Conservation (phyloP, 1,139 yeast genomes). For the Scheffersomyces illinoinensis region DNA sequence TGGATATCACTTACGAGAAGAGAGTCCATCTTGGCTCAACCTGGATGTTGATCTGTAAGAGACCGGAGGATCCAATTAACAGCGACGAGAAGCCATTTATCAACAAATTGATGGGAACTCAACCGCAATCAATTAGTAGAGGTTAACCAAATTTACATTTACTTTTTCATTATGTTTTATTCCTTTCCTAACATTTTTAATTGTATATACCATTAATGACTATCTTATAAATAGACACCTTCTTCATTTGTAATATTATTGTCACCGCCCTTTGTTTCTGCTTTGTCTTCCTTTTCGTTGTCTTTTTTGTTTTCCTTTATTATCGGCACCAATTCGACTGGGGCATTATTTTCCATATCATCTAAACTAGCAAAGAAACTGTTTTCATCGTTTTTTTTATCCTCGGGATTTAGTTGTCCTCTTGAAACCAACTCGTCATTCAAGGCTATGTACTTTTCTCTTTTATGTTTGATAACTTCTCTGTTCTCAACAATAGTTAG, state of each 20-base stretch:
- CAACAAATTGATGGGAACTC: constrained; percentile 45
- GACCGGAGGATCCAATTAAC: constrained; percentile 60
- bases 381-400: neutral
- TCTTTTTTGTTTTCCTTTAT: neutral
- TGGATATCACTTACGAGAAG: constrained; percentile 77
- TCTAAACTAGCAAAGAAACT: neutral
- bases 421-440: constrained; percentile 27
- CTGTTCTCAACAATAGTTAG: constrained; percentile 37
- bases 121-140: constrained; percentile 27
- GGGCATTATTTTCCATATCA: neutral
- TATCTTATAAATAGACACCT: constrained; percentile 12
- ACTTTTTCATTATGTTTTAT: neutral
- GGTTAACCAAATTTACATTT: constrained; percentile 3
- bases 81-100: constrained; percentile 45
- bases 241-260: constrained; percentile 8
- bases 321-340: neutral
- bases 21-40: constrained; percentile 94
- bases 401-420: constrained; percentile 18
- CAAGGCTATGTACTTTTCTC: constrained; percentile 21
- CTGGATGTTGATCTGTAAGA: constrained; percentile 77
- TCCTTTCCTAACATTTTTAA: neutral
- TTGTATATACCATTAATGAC: neutral
- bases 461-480: constrained; percentile 30
- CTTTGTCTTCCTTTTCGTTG: neutral
- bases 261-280: constrained; percentile 1